Conservation (phyloP, 2,329 filamentous ascomycete species). For the Penicillium oxalicum region DNA sequence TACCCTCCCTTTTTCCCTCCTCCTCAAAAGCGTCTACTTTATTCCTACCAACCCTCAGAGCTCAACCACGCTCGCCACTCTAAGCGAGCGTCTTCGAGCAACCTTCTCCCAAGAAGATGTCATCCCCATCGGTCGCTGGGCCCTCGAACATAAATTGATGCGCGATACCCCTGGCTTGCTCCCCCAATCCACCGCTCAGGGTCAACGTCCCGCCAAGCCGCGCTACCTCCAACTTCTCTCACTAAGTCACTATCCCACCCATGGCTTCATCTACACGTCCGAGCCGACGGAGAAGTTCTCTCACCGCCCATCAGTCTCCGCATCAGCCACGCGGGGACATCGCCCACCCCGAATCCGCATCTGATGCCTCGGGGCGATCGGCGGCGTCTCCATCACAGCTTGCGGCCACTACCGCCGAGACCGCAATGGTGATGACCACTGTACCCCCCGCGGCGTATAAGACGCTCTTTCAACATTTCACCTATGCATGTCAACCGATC, state of each 20-base stretch:
- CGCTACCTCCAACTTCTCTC: constrained; percentile 41
- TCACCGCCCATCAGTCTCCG: constrained; percentile 7
- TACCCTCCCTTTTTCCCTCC: too few relatives aligned
- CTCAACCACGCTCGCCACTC: constrained; percentile 28
- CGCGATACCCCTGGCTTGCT: constrained; percentile 39
- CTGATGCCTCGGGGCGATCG: too few relatives aligned
- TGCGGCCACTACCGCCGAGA: background rate
- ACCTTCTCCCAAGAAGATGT: constrained; percentile 32
- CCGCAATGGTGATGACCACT: constrained; percentile 36
- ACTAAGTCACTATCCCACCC: constrained; percentile 35
- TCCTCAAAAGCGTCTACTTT: constrained; percentile 35
- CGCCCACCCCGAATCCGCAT: background rate
- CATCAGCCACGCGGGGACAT: constrained; percentile 2
- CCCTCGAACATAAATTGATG: constrained; percentile 39
- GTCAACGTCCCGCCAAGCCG: constrained; percentile 26
- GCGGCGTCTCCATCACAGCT: background rate
- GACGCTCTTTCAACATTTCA: constrained; percentile 37
- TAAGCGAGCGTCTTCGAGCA: constrained; percentile 37
- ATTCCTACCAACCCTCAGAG: constrained; percentile 38
- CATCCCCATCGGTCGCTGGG: constrained; percentile 34
- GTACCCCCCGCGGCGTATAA: constrained; percentile 30
- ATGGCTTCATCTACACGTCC: constrained; percentile 40
- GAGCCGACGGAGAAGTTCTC: constrained; percentile 16
- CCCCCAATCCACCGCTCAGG: constrained; percentile 27
- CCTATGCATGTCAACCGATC: constrained; percentile 38